Evolutionary conservation across 2,329 filamentous ascomycete genomes (phyloP).

Genomic region (Ampelomyces quisqualis): DNA sequence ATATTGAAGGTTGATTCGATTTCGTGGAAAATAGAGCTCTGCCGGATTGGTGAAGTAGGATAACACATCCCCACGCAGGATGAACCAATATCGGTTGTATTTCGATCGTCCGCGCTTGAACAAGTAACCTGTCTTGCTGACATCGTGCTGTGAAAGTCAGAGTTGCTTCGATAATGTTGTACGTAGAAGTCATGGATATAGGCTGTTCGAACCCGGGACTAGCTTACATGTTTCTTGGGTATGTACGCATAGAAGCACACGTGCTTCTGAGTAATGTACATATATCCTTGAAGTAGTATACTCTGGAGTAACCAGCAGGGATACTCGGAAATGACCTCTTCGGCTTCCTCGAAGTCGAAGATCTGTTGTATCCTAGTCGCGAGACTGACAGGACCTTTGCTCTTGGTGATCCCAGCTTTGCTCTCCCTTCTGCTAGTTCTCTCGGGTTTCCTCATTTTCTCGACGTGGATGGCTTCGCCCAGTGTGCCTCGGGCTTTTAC

Average conservation of each 20-base stretch:
- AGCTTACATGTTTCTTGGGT: constrained; percentile 84
- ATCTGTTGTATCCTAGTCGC: constrained; percentile 70
- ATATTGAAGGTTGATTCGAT: constrained; percentile 89
- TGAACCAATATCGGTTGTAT: constrained; percentile 91
- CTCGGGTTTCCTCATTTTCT: constrained; percentile 23
- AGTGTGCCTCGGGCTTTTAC: constrained; percentile 26
- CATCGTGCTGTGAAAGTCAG: constrained; percentile 35
- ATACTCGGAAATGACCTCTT: constrained; percentile 89
- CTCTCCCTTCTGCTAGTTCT: constrained; percentile 32
- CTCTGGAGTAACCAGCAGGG: constrained; percentile 92
- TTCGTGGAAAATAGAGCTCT: constrained; percentile 86
- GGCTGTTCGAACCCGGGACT: too few species aligned
- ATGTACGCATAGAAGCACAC: constrained; percentile 97
- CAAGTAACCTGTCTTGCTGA: constrained; percentile 85
- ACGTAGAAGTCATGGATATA: too few species aligned
- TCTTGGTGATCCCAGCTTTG: constrained; percentile 20
- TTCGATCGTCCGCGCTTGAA: constrained; percentile 87
- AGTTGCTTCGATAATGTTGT: background rate
- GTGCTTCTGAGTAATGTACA: constrained; percentile 92
- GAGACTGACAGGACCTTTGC: constrained; percentile 56
- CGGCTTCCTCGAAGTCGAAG: constrained; percentile 68
- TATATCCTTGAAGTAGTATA: constrained; percentile 87
- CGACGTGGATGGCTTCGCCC: constrained; percentile 23
- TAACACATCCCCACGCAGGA: constrained; percentile 85
- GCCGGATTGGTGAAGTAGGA: constrained; percentile 84